phyloP scores from a whole-genome alignment of 192 early-diverging fungal species.

The Backusella sp. region DNA sequence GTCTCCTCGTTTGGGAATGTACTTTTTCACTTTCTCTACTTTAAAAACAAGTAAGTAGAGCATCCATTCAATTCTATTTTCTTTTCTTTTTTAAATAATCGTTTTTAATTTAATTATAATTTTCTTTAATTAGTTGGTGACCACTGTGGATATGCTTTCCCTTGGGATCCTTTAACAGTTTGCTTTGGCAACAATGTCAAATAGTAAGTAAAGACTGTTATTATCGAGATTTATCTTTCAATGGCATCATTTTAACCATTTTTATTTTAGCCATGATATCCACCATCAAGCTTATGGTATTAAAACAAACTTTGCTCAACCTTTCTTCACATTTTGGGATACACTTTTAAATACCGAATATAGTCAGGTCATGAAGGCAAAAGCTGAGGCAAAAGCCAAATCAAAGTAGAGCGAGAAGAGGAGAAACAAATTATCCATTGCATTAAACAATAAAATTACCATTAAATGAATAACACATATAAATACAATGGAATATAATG shows the following conservation, averaged over 20 bases:
- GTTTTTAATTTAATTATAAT: not conserved
- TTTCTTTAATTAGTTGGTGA: constrained; percentile 56
- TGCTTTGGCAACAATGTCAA: constrained; percentile 69
- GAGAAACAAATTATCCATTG: not conserved
- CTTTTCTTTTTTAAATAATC: not conserved
- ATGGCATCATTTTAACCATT: not conserved
- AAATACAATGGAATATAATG: not conserved
- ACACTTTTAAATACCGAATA: constrained; percentile 41
- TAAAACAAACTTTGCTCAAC: constrained; percentile 63
- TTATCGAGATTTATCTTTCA: not conserved
- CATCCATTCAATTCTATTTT: not conserved
- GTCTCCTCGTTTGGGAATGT: constrained; percentile 61
- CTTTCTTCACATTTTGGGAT: constrained; percentile 85
- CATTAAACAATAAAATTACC: not conserved
- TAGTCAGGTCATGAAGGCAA: constrained; percentile 13
- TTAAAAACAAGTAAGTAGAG: constrained; percentile 59
- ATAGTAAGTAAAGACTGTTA: constrained; percentile 54
- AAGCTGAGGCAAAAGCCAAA: constrained; percentile 1
- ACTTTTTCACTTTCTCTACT: constrained; percentile 71
- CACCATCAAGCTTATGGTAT: constrained; percentile 59
- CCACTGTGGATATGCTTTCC: constrained; percentile 77
- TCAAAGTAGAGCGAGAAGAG: not conserved
- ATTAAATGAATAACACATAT: not conserved
- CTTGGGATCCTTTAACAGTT: constrained; percentile 69
- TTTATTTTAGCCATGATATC: constrained; percentile 51